Evolutionary conservation across 768 basidiomycete species (phyloP).

Genomic region (Lepiota venenata): DNA sequence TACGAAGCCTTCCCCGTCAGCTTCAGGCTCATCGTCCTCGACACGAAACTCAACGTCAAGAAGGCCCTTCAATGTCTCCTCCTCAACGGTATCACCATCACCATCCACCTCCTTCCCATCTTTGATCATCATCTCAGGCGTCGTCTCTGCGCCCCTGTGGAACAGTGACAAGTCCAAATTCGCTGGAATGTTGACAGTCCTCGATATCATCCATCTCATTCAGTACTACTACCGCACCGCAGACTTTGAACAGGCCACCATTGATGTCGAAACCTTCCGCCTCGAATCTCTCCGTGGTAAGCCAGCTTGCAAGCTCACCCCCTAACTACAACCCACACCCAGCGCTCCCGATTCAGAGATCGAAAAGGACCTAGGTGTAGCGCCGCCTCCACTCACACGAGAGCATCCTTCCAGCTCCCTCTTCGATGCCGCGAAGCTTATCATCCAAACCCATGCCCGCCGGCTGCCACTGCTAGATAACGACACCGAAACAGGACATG

Average conservation of each 20-base stretch:
- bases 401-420: constrained; percentile 88
- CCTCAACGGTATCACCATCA: constrained; percentile 56
- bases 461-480: constrained; percentile 91
- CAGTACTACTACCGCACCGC: constrained; percentile 96
- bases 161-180: constrained; percentile 92
- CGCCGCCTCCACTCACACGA: constrained; percentile 83
- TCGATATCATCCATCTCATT: constrained; percentile 98
- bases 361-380: constrained; percentile 89
- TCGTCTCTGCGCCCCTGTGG: constrained; percentile 97
- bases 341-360: constrained; percentile 60
- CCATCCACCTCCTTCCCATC: neutral
- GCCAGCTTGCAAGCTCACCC: constrained; percentile 21
- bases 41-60: constrained; percentile 94
- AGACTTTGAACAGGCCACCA: constrained; percentile 78
- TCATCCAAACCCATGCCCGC: constrained; percentile 94
- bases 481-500: constrained; percentile 91
- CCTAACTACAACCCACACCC: constrained; percentile 5
- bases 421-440: constrained; percentile 83
- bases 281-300: constrained; percentile 86
- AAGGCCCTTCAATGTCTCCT: constrained; percentile 88
- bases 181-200: constrained; percentile 98
- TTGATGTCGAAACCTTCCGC: constrained; percentile 90
- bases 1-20: constrained; percentile 98
- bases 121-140: constrained; percentile 52
- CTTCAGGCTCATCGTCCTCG: constrained; percentile 94